Base-by-base conservation (phyloP, 495 filamentous ascomycete species). In the Podospora bellae-mahoneyi region DNA sequence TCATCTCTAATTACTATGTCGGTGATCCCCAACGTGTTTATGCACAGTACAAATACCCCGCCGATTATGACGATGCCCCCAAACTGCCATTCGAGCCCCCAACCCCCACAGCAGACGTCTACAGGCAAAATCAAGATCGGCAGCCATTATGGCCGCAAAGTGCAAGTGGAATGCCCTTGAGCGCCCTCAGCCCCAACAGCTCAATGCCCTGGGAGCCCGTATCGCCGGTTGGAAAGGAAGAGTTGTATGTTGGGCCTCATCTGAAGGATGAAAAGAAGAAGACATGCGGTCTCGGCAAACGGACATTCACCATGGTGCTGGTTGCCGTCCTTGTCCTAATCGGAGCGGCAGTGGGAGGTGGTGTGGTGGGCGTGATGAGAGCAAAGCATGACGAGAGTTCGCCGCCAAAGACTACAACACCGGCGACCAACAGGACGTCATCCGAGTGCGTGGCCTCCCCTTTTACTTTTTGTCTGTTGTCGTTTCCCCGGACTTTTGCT, bases 281-380 rank as follows among this genome's bases (percentile, higher is more conserved):
- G 19, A 78, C 75, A 44, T 76, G 69, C 55, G 76, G 77, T 0
- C 3, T 76, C 19, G 60, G 60, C 18, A 67, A 67, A 26, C 69
- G 70, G 27, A 60, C 64, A n/a, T 76, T 79, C 39, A 64, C 71
- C 66, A 70, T 76, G 27, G 26, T 72, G 3, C 60, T 67, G 7
- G 32, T 65, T 18, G 16, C 75, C 20, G 68, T 54, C 4, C 10
- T 75, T 18, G 48, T 73, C 53, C 56, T 78, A 19, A 54, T 78
- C 7, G 73, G 56, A 2, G 74, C 68, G 4, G 71, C 68, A 26
- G 66, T 78, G 16, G 76, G 73, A 15, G 77, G 73, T 10, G 73
- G 73, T 23, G 71, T 78, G 2, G 77, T 58, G 16, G 75, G 74
- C 18, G 60, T 66, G 0, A 64, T 69, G 28, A 62, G 54, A 30